phyloP scores from a whole-genome alignment of 257 asterid genomes.

The Salvia miltiorrhiza region DNA sequence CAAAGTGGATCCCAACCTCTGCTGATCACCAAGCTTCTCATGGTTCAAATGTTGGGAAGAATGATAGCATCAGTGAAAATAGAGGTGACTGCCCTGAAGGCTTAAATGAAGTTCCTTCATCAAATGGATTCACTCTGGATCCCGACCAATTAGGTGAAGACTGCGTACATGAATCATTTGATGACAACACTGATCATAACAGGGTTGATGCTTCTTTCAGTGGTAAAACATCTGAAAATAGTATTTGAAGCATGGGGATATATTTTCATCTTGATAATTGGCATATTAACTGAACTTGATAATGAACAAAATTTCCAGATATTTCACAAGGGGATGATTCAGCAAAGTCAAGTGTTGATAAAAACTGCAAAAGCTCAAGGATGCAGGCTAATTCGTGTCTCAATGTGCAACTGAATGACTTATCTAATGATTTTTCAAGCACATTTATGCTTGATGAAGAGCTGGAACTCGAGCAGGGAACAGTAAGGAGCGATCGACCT shows the following conservation, averaged over 20 bases:
- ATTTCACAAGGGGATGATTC: slow-evolving; percentile 29
- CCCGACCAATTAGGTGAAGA: slow-evolving; percentile 23
- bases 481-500: slow-evolving; percentile 23
- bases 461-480: slow-evolving; percentile 58
- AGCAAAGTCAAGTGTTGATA: slow-evolving; percentile 17
- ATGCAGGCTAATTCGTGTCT: slow-evolving; percentile 26
- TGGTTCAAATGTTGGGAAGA: slow-evolving; percentile 25
- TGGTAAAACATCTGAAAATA: slow-evolving; percentile 25
- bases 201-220: slow-evolving; percentile 22
- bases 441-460: slow-evolving; percentile 85
- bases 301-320: slow-evolving; percentile 24
- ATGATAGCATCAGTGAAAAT: slow-evolving; percentile 29
- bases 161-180: slow-evolving; percentile 16
- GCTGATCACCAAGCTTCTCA: slow-evolving; percentile 28
- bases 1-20: slow-evolving; percentile 57
- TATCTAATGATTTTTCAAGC: slow-evolving; percentile 61
- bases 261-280: slow-evolving; percentile 17
- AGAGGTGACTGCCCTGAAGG: slow-evolving; percentile 29
- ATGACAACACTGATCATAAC: slow-evolving; percentile 26
- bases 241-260: slow-evolving; percentile 18
- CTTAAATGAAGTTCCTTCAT: slow-evolving; percentile 26
- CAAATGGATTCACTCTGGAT: slow-evolving; percentile 29
- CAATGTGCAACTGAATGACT: slow-evolving; percentile 35
- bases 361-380: slow-evolving; percentile 19
- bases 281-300: slow-evolving; percentile 19